Percentiles rank a stretch among this genome's conserved stretches.
Conservation (phyloP, 2,329 filamentous ascomycete species). For the Acrocalymma vagum region DNA sequence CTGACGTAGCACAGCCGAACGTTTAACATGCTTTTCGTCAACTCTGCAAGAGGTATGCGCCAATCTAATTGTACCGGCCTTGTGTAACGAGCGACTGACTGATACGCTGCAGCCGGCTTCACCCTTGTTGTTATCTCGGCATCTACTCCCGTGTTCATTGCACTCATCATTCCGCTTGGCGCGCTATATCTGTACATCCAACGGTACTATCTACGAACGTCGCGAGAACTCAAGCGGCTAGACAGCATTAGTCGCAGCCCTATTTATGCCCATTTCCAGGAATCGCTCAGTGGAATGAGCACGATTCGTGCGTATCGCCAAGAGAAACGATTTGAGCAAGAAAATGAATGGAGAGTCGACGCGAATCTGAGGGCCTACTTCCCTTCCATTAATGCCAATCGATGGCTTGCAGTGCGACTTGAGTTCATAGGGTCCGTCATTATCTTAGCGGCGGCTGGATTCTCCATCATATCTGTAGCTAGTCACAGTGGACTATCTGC, state of each 20-base stretch:
- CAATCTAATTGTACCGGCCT: conserved; percentile 14
- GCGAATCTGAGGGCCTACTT: conserved; percentile 94
- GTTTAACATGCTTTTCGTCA: conserved; percentile 85
- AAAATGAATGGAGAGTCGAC: conserved; percentile 98
- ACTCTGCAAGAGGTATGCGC: conserved; percentile 57
- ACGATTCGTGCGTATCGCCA: conserved; percentile 96
- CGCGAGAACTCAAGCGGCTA: conserved; percentile 92
- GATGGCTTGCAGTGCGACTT: conserved; percentile 93
- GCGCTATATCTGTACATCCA: conserved; percentile 91
- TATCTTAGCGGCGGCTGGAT: conserved; percentile 84
- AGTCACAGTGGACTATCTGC: conserved; percentile 69
- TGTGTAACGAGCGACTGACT: conserved; percentile 32
- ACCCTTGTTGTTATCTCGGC: conserved; percentile 86
- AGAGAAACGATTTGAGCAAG: conserved; percentile 83
- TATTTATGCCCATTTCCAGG: conserved; percentile 98
- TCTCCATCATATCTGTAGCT: conserved; percentile 82
- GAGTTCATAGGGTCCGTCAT: conserved; percentile 96
- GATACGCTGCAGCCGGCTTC: conserved; percentile 65
- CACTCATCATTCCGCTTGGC: conserved; percentile 81
- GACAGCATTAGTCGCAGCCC: conserved; percentile 96
- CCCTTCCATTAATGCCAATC: conserved; percentile 87
- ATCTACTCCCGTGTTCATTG: conserved; percentile 80
- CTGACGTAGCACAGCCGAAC: conserved; percentile 66
- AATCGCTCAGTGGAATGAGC: conserved; percentile 90
- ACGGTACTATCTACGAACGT: conserved; percentile 95